Conservation (phyloP, 1,284 basidiomycete genomes). For the Puccinia triticina region DNA sequence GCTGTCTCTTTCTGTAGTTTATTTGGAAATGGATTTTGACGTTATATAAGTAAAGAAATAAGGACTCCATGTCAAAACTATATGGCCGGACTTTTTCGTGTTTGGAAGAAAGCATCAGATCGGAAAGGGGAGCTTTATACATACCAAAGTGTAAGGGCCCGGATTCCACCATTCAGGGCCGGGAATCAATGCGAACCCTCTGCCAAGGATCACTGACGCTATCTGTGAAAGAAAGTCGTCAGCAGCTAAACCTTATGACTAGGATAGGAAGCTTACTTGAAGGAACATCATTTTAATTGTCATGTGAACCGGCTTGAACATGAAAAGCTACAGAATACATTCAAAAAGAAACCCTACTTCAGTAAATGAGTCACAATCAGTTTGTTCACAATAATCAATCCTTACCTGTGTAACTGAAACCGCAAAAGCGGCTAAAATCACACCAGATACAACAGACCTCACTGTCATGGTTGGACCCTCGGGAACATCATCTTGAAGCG, state of each 20-base stretch:
- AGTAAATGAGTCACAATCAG: neutral
- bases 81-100: too few relatives aligned
- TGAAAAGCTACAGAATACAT: slow-evolving; percentile 22
- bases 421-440: neutral
- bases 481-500: neutral
- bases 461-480: neutral
- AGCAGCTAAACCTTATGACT: too few relatives aligned
- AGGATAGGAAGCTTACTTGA: slow-evolving; percentile 18
- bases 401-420: slow-evolving; percentile 17
- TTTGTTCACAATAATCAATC: neutral
- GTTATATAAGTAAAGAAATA: too few relatives aligned
- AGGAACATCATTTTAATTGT: slow-evolving; percentile 13
- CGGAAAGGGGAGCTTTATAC: neutral
- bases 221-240: neutral
- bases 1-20: slow-evolving; percentile 36
- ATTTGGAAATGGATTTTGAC: too few relatives aligned
- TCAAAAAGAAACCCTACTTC: neutral
- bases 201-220: neutral
- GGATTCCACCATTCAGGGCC: slow-evolving; percentile 47
- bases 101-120: neutral
- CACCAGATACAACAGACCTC: neutral
- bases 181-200: slow-evolving; percentile 1
- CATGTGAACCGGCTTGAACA: slow-evolving; percentile 39
- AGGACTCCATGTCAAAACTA: too few relatives aligned
- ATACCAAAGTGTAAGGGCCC: slow-evolving; percentile 22